phyloP scores from a whole-genome alignment of 2,329 filamentous ascomycete genomes.

The Lasiodiplodia citricola region DNA sequence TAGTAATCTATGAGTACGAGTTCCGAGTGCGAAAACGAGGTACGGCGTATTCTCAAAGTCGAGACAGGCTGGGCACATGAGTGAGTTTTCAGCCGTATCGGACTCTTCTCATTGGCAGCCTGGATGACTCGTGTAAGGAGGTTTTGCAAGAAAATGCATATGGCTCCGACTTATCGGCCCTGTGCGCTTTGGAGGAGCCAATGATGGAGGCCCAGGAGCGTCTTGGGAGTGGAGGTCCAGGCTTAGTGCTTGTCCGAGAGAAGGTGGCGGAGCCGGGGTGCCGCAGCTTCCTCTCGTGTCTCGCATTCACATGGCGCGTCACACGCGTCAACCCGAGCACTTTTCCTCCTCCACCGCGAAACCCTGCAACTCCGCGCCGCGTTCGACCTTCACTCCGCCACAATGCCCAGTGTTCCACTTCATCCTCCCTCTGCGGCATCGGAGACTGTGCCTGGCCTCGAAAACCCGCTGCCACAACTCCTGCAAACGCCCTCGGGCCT shows the following conservation, averaged over 20 bases:
- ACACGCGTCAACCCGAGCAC: constrained; percentile 8
- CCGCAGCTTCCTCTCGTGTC: not conserved
- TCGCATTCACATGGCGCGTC: constrained; percentile 4
- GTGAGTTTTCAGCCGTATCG: not conserved
- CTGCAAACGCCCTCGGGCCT: constrained; percentile 89
- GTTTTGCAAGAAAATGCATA: not conserved
- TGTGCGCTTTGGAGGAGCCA: not conserved
- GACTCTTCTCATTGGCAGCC: not conserved
- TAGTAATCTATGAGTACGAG: not conserved
- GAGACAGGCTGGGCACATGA: not conserved
- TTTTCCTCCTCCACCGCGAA: not conserved
- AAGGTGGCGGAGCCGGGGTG: not conserved
- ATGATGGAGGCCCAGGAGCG: not conserved
- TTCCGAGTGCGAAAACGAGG: not conserved
- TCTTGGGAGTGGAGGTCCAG: not conserved
- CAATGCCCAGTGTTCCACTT: constrained; percentile 30
- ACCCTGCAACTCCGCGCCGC: not conserved
- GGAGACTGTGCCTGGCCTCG: constrained; percentile 20
- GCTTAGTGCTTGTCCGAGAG: not conserved
- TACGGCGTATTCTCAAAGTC: not conserved
- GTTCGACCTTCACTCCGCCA: not conserved
- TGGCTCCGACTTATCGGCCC: not conserved
- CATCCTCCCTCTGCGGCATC: constrained; percentile 25
- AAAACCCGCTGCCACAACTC: constrained; percentile 74
- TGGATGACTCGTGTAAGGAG: not conserved